phyloP scores from a whole-genome alignment of 257 asterid genomes.

The Misopates orontium region DNA sequence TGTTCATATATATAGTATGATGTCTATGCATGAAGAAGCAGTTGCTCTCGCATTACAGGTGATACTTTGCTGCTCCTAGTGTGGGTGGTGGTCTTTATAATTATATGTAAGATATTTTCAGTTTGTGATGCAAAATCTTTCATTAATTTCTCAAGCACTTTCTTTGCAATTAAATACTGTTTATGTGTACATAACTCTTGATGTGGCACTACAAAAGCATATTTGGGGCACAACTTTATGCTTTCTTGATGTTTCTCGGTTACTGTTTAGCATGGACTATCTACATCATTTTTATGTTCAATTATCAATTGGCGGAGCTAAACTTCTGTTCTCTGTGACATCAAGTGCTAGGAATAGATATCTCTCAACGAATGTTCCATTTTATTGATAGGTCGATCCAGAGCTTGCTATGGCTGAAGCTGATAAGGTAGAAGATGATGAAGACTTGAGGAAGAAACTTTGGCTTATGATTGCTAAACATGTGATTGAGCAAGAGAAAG shows the following conservation, averaged over 20 bases:
- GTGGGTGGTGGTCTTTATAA: conserved; percentile 18
- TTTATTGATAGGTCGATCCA: conserved; percentile 68
- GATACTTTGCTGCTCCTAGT: conserved; percentile 23
- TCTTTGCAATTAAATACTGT: neutral
- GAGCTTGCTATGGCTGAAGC: conserved; percentile 99
- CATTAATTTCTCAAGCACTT: neutral
- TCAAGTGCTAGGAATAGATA: conserved; percentile 12
- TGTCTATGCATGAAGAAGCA: conserved; percentile 99
- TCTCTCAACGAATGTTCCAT: conserved; percentile 21
- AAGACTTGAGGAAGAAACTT: conserved; percentile 89
- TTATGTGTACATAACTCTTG: neutral
- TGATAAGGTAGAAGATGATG: conserved; percentile 98
- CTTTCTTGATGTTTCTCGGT: neutral
- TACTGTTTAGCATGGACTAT: conserved; percentile 4
- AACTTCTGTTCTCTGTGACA: conserved; percentile 13
- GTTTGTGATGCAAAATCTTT: conserved; percentile 17
- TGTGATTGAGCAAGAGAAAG: conserved; percentile 93
- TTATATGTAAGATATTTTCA: neutral
- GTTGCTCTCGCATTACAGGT: conserved; percentile 98
- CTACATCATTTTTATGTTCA: conserved; percentile 12
- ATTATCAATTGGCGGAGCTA: conserved; percentile 11
- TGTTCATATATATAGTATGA: conserved; percentile 96
- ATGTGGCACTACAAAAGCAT: neutral
- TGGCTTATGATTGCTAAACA: conserved; percentile 99
- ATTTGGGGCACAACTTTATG: neutral